These are phyloP conservation scores for Paramecium primaurelia DNA, from an alignment of 73 alveolate species.

Conservation along the genomic window DNA sequence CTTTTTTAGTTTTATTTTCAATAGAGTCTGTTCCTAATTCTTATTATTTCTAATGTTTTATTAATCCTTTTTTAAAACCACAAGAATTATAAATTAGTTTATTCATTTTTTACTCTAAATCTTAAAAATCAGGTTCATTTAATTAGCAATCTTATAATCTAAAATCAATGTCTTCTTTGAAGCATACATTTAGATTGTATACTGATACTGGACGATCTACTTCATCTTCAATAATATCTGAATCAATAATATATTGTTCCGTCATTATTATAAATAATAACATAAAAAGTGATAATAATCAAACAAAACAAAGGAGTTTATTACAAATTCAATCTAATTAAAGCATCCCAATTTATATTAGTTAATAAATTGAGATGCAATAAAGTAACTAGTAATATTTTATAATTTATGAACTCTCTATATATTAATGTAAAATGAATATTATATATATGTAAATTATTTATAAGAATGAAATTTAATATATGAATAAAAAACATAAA, in stretches of 20 bases:
- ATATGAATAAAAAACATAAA: neutral
- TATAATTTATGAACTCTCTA: neutral
- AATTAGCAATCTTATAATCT: neutral
- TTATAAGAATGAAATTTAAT: neutral
- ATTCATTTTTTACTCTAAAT: constrained; percentile 1
- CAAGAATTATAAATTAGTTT: neutral
- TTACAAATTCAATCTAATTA: neutral
- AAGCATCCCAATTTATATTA: neutral
- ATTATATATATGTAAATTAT: neutral
- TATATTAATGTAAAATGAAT: neutral
- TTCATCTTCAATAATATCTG: neutral
- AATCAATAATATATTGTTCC: neutral
- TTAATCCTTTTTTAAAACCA: neutral
- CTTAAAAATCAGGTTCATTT: neutral
- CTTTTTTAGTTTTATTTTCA: neutral
- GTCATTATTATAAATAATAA: neutral
- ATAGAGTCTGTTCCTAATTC: neutral
- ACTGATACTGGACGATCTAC: neutral
- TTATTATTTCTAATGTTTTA: neutral
- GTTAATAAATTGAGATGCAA: neutral
- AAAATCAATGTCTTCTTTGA: neutral
- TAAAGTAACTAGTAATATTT: neutral
- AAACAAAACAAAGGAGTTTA: neutral
- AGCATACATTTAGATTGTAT: neutral
- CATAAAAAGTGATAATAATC: neutral